Base-by-base conservation (phyloP, 163 green algal species). In the Scenedesmus sp. region DNA sequence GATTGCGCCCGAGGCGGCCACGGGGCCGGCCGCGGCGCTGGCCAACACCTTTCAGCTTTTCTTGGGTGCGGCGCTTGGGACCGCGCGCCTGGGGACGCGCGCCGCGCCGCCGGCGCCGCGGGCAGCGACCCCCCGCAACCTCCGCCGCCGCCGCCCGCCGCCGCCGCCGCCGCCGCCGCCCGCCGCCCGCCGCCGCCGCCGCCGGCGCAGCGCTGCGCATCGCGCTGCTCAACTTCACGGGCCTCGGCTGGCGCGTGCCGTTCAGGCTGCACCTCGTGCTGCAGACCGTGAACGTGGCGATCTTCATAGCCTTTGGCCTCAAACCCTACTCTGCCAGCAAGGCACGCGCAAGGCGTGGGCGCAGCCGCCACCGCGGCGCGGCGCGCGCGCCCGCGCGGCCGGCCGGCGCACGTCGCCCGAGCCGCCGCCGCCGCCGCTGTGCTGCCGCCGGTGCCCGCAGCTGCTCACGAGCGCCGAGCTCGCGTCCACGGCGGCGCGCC, bases 221-320 rank as follows among this genome's bases (percentile, higher is more conserved):
- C 34, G 64, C 64, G 17, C 64, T 74, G 44, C 64, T 74, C 45
- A 60, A 24, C 3, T 74, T 74, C 44, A 74, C 64, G 6, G 48
- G 45, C 34, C 24, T 74, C 3, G 64, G 64, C 47, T 74, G 42
- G 42, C 64, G 64, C 15, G 45, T 74, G 64, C 64, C 64, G 11
- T 62, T 74, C 45, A 22, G 45, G 28, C 24, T 62, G 47, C 64
- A 74, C 45, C n/a, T 74, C 18, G 13, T 74, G 48, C 45, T 74
- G 14, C 64, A 74, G 7, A 10, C 64, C 2, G 18, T 62, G n/a
- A 74, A 74, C 28, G 28, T 74, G 11, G 17, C 11, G 17, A 36
- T 63, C 7, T 29, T 74, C 14, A 47, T 47, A 5, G 10, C 7
- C 2, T 74, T 62, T 62, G 64, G 64, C 9, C 20, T 62, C 24